These are phyloP conservation scores for Bjerkandera adusta DNA, from an alignment of 1,284 basidiomycete genomes.

Conservation along the genomic window DNA sequence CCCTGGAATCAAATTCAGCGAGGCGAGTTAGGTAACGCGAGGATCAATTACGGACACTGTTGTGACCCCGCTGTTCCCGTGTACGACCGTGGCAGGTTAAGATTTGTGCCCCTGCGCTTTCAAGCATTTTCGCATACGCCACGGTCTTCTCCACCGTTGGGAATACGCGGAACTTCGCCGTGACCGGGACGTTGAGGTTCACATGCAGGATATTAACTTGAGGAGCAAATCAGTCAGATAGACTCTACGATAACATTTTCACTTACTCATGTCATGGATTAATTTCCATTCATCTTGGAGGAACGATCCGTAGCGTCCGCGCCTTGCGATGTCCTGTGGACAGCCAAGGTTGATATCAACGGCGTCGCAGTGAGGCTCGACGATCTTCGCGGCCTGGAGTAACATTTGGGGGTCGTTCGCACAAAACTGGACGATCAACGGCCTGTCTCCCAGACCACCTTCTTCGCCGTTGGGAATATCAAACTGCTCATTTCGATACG, in stretches of 20 bases:
- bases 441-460: conserved; percentile 70
- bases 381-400: conserved; percentile 69
- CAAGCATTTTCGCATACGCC: conserved; percentile 93
- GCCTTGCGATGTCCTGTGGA: conserved; percentile 92
- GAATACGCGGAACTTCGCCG: conserved; percentile 95
- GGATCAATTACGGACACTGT: conserved; percentile 40
- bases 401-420: conserved; percentile 85
- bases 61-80: conserved; percentile 89
- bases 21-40: conserved; percentile 8
- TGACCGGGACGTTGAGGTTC: conserved; percentile 87
- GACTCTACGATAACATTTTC: not conserved
- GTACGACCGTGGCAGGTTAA: conserved; percentile 91
- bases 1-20: conserved; percentile 55
- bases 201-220: conserved; percentile 82
- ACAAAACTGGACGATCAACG: conserved; percentile 93
- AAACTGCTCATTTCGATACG: conserved; percentile 65
- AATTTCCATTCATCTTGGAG: conserved; percentile 95
- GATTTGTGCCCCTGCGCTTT: conserved; percentile 93
- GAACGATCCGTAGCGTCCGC: conserved; percentile 88
- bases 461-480: conserved; percentile 68
- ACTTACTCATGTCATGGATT: conserved; percentile 63
- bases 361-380: conserved; percentile 83
- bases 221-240: not conserved
- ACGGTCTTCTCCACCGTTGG: conserved; percentile 85
- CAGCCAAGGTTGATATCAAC: conserved; percentile 96